Conservation (phyloP, 1,139 yeast genomes). For the Sugiyamaella novakii region DNA sequence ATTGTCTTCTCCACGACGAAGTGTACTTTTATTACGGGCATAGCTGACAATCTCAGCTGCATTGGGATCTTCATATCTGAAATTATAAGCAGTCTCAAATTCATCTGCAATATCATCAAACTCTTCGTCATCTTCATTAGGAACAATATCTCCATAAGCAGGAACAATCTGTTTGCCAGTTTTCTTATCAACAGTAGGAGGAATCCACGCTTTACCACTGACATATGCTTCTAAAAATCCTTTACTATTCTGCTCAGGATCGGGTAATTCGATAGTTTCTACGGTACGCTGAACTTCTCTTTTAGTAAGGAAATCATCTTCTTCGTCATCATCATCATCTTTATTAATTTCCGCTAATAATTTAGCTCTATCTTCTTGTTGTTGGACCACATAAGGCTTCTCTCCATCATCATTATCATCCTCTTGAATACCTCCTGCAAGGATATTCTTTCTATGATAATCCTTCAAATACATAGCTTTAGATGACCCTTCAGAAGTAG, state of each 20-base stretch:
- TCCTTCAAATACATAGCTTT: constrained; percentile 90
- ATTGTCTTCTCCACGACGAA: constrained; percentile 76
- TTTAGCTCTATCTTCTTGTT: constrained; percentile 71
- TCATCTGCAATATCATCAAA: constrained; percentile 91
- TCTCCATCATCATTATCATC: constrained; percentile 49
- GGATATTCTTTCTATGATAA: constrained; percentile 80
- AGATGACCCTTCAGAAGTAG: constrained; percentile 31
- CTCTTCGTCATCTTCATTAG: constrained; percentile 72
- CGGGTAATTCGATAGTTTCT: constrained; percentile 55
- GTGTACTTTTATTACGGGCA: constrained; percentile 92
- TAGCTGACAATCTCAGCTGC: constrained; percentile 93
- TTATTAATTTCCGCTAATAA: constrained; percentile 71
- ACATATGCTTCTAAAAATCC: constrained; percentile 74
- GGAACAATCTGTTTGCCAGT: constrained; percentile 56
- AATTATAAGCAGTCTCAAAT: constrained; percentile 90
- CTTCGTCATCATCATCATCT: constrained; percentile 48
- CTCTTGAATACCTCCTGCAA: constrained; percentile 55
- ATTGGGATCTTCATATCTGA: constrained; percentile 89
- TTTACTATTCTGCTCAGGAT: constrained; percentile 65
- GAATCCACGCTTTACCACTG: constrained; percentile 86
- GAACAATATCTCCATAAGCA: constrained; percentile 49
- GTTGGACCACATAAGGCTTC: constrained; percentile 68
- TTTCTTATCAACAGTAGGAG: constrained; percentile 51
- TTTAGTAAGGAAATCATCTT: constrained; percentile 60
- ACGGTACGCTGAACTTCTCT: constrained; percentile 48